Conservation (phyloP, 1,139 yeast genomes). For the Fermentozyma sake region DNA sequence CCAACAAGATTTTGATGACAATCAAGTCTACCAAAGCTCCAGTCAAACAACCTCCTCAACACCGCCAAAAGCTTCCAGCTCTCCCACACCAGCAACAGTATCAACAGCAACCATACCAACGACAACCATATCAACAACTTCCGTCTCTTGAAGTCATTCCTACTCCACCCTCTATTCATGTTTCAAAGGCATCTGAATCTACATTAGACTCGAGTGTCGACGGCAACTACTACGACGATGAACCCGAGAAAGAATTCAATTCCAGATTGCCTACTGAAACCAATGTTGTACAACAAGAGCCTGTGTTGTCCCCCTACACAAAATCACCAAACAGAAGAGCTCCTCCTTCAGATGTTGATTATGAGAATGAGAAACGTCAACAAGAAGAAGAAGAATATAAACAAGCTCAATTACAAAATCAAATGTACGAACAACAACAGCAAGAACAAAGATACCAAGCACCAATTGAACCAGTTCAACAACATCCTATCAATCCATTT, state of each 20-base stretch:
- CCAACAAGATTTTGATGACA: slow-evolving; percentile 80
- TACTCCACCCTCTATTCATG: slow-evolving; percentile 9
- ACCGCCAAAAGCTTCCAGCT: slow-evolving; percentile 4
- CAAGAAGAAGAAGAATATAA: slow-evolving; percentile 10
- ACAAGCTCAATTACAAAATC: slow-evolving; percentile 9
- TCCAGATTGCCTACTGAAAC: slow-evolving; percentile 34
- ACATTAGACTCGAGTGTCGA: slow-evolving; percentile 3
- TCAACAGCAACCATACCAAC: neutral
- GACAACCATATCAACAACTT: slow-evolving; percentile 1
- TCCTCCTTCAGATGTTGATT: slow-evolving; percentile 12
- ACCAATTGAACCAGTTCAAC: slow-evolving; percentile 2
- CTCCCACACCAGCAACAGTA: neutral
- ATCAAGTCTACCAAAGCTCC: slow-evolving; percentile 72
- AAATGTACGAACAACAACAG: slow-evolving; percentile 10
- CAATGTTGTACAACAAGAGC: slow-evolving; percentile 29
- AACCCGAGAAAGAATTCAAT: slow-evolving; percentile 19
- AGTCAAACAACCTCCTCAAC: slow-evolving; percentile 10
- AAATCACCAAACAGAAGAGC: slow-evolving; percentile 20
- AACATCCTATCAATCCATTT: slow-evolving; percentile 12
- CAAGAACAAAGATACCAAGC: slow-evolving; percentile 7
- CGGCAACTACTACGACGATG: slow-evolving; percentile 19
- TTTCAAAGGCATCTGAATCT: slow-evolving; percentile 5
- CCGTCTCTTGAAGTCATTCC: slow-evolving; percentile 5
- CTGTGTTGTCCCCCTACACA: slow-evolving; percentile 27
- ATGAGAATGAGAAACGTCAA: slow-evolving; percentile 8